phyloP scores from a whole-genome alignment of 2,329 filamentous ascomycete species.

The Onygenales sp. region DNA sequence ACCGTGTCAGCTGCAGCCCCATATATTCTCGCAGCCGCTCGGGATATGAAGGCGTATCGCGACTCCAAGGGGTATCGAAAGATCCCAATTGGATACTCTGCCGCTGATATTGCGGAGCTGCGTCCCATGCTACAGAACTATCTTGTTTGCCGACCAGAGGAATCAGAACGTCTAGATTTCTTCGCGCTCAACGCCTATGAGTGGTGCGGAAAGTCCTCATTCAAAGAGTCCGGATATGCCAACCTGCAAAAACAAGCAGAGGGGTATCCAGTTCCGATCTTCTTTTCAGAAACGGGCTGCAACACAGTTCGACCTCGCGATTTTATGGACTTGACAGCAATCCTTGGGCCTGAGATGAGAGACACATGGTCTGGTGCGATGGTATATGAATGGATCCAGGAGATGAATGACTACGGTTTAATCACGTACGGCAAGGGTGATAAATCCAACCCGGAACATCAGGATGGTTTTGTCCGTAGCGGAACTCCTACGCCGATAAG shows the following conservation, averaged over 20 bases:
- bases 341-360: constrained; percentile 66
- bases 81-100: constrained; percentile 79
- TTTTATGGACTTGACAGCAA: constrained; percentile 58
- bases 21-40: constrained; percentile 71
- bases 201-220: constrained; percentile 56
- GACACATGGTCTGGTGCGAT: constrained; percentile 65
- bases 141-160: constrained; percentile 65
- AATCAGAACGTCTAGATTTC: constrained; percentile 64
- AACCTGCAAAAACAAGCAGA: constrained; percentile 57
- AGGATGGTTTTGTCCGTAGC: constrained; percentile 58
- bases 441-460: constrained; percentile 45
- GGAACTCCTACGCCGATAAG: constrained; percentile 64
- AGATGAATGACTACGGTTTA: constrained; percentile 73
- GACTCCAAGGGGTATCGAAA: constrained; percentile 65
- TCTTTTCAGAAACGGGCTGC: constrained; percentile 85
- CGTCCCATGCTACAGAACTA: constrained; percentile 62
- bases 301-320: constrained; percentile 42
- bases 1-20: constrained; percentile 58
- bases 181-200: constrained; percentile 81
- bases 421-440: constrained; percentile 62
- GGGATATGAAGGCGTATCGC: constrained; percentile 76
- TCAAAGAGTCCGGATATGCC: constrained; percentile 58
- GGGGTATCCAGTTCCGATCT: constrained; percentile 71
- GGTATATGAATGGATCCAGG: constrained; percentile 84
- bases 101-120: constrained; percentile 67